Evolutionary conservation across 306 rosid genomes (phyloP), one percentile per base, ranked within the genome.

Genomic region (Pyrus bretschneideri): DNA sequence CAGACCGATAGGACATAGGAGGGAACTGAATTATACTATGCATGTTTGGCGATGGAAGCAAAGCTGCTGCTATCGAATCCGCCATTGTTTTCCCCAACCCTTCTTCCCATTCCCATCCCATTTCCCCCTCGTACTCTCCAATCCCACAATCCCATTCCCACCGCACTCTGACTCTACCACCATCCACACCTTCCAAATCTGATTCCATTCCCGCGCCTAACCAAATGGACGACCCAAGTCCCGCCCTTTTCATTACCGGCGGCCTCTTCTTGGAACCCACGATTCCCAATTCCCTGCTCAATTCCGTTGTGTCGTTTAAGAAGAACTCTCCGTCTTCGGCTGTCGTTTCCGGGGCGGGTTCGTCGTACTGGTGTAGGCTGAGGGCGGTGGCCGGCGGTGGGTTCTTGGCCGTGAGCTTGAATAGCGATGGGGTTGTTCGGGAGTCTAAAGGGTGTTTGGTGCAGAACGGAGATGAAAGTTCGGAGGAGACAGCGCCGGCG

Each of bases 221-320:
- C 9, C 55, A 86, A 81, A 87, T 86, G 90, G 69, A 61, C 58
- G 69, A 61, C 69, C 30, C 86, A 18, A 83, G 79, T 75, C 69
- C 59, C 15, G 69, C 33, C 67, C 75, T 76, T 13, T 86, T 83
- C 66, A 49, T 77, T 40, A 62, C n/a, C 69, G 82, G 90, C 19
- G 97, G 97, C 6, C 85, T 94, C 73, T 94, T 91, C 82, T 93
- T 90, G 11, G 98, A 94, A 5, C 84, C 91, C 59, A 21, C 80
- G 5, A 15, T 83, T 74, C 79, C 97, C 55, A 86, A 83, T 73
- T 86, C 93, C 4, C 79, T 91, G 10, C 70, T 72, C 70, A 83
- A 86, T 46, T 84, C 83, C 17, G 70, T 93, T 6, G 65, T 91
- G 76, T 74, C 86, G 5, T 65, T 72, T 12, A 13, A 30, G 6